Evolutionary conservation across 73 alveolate species (phyloP).

Genomic region (Paramecium primaurelia): DNA sequence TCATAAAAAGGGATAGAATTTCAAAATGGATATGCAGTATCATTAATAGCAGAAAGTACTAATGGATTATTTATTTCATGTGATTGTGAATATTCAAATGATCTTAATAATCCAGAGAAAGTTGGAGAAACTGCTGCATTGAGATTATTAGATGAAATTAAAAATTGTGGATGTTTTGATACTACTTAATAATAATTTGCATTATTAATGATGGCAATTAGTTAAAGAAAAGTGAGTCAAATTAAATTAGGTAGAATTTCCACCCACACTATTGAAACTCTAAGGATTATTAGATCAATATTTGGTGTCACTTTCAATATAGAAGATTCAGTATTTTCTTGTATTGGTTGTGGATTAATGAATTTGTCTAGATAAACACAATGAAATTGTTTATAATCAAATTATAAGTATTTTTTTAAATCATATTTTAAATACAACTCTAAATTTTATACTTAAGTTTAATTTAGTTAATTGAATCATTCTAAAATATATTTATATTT

Average conservation of each 20-base stretch:
- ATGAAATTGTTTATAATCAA: constrained; percentile 46
- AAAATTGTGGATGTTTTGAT: constrained; percentile 82
- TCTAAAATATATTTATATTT: too few species aligned
- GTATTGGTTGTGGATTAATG: constrained; percentile 91
- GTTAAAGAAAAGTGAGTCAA: constrained; percentile 75
- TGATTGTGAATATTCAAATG: constrained; percentile 77
- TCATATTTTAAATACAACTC: neutral
- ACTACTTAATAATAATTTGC: constrained; percentile 71
- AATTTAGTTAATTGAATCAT: too few species aligned
- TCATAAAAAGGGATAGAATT: constrained; percentile 77
- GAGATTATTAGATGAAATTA: constrained; percentile 85
- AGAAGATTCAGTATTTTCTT: constrained; percentile 87
- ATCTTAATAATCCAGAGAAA: constrained; percentile 81
- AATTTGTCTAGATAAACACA: constrained; percentile 87
- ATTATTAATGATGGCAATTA: constrained; percentile 85
- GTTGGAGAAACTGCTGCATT: constrained; percentile 84
- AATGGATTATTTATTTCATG: constrained; percentile 81
- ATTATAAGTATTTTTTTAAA: neutral
- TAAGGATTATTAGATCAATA: constrained; percentile 76
- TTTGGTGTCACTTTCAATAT: constrained; percentile 83
- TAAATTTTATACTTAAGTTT: too few species aligned
- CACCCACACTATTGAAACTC: constrained; percentile 75
- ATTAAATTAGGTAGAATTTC: constrained; percentile 86
- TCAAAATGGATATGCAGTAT: constrained; percentile 87
- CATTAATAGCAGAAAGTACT: constrained; percentile 88